A percentile compares a stretch with the other conserved stretches of the same genome.
These are phyloP conservation scores for Sporobolus alterniflorus DNA, from an alignment of 202 grass and related monocot species.

Conservation along the genomic window DNA sequence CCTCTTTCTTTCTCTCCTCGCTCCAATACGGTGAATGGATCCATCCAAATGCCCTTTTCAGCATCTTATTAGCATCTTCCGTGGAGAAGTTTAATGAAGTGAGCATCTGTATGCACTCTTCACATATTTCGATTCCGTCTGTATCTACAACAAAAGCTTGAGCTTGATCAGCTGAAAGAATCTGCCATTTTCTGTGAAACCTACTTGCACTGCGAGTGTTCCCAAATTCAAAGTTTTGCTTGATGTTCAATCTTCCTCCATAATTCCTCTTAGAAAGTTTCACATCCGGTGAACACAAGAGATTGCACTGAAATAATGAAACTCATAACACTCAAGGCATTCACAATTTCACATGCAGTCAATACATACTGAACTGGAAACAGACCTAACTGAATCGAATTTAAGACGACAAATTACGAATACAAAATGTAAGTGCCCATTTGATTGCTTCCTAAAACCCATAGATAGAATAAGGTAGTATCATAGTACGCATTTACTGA, in stretches of 20 bases:
- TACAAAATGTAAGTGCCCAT: not conserved
- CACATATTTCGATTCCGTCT: conserved; percentile 13
- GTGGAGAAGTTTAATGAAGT: conserved; percentile 55
- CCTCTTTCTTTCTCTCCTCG: conserved; percentile 68
- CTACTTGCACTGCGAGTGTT: not conserved
- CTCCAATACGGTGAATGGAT: conserved; percentile 89
- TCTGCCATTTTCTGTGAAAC: conserved; percentile 20
- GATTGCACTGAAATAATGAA: conserved; percentile 51
- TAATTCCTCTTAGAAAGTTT: conserved; percentile 29
- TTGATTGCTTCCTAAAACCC: not conserved
- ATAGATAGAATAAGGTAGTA: not conserved
- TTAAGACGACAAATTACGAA: not conserved
- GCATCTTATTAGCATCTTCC: conserved; percentile 65
- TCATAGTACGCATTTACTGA: not conserved
- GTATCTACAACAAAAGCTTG: conserved; percentile 44
- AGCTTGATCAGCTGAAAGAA: conserved; percentile 45
- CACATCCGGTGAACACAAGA: conserved; percentile 2
- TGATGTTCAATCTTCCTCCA: conserved; percentile 32
- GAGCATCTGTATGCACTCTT: conserved; percentile 59
- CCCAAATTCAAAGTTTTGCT: not conserved
- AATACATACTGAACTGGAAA: not conserved
- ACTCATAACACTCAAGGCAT: not conserved
- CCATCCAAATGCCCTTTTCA: conserved; percentile 93
- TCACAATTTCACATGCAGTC: not conserved
- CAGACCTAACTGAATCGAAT: not conserved